A percentile compares a stretch with the other conserved stretches of the same genome.
Conservation (phyloP, 805 yeast genomes). For the Starmerella etchellsii region DNA sequence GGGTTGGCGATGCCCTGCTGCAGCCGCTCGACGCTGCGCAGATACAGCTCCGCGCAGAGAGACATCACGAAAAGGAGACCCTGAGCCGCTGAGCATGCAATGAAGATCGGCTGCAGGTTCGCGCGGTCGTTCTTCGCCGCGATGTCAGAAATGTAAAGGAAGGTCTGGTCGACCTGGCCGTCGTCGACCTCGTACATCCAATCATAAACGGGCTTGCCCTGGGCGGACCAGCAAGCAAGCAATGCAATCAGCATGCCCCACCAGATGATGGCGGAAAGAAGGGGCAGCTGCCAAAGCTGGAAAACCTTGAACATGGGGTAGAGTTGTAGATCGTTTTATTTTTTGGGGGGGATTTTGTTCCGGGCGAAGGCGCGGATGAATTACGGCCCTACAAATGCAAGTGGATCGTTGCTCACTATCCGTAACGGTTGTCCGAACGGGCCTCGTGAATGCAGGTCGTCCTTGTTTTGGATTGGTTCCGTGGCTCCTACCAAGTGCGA, state of each 20-base stretch:
- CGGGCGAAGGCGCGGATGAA: too few relatives aligned
- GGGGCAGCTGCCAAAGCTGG: conserved; percentile 42
- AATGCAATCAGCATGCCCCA: conserved; percentile 83
- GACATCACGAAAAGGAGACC: conserved; percentile 61
- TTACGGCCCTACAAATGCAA: too few relatives aligned
- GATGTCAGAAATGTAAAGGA: conserved; percentile 64
- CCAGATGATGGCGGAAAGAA: conserved; percentile 61
- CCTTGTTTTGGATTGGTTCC: too few relatives aligned
- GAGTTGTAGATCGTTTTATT: too few relatives aligned
- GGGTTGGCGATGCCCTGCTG: conserved; percentile 28
- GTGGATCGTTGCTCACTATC: too few relatives aligned
- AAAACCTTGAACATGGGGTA: conserved; percentile 9
- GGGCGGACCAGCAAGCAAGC: conserved; percentile 63
- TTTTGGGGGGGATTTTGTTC: too few relatives aligned
- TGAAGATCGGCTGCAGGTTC: conserved; percentile 71
- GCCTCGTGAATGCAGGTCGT: too few relatives aligned
- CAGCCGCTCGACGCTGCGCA: conserved; percentile 45
- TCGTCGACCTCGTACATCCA: conserved; percentile 32
- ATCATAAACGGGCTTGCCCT: conserved; percentile 62
- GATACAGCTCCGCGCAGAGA: conserved; percentile 46
- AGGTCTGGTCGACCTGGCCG: conserved; percentile 30
- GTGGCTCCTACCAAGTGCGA: too few relatives aligned
- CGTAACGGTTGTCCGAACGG: too few relatives aligned
- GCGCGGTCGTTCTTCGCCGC: too few relatives aligned
- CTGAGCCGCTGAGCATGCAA: conserved; percentile 64